Conservation (phyloP, 2,329 filamentous ascomycete species). For the Colletotrichum sp. region DNA sequence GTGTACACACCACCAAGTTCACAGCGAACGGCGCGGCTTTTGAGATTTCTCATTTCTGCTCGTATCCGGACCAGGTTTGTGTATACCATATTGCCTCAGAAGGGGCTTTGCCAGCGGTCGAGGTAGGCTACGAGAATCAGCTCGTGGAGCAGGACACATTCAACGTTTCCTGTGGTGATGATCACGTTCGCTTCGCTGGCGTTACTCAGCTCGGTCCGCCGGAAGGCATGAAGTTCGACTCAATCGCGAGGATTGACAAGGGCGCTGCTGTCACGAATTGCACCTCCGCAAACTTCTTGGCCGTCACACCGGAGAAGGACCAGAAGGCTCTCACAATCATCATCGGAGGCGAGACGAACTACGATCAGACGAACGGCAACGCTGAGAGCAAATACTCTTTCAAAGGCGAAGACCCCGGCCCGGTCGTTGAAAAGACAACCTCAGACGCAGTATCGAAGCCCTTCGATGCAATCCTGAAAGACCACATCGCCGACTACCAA, state of each 20-base stretch:
- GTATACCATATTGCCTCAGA: slow-evolving; percentile 28
- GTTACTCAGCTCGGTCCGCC: slow-evolving; percentile 43
- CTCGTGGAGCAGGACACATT: slow-evolving; percentile 33
- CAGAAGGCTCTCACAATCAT: slow-evolving; percentile 40
- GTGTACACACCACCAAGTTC: slow-evolving; percentile 40
- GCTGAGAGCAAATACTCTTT: slow-evolving; percentile 49
- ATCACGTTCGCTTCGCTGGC: slow-evolving; percentile 35
- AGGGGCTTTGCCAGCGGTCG: slow-evolving; percentile 41
- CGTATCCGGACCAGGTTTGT: slow-evolving; percentile 42
- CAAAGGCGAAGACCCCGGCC: slow-evolving; percentile 48
- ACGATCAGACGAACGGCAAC: slow-evolving; percentile 54
- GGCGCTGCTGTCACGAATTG: slow-evolving; percentile 22
- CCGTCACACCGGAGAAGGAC: slow-evolving; percentile 28
- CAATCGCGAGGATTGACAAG: slow-evolving; percentile 31
- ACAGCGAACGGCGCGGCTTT: slow-evolving; percentile 39
- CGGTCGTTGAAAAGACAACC: slow-evolving; percentile 38
- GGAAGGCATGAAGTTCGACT: slow-evolving; percentile 49
- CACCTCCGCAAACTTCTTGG: slow-evolving; percentile 27
- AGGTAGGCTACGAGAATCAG: slow-evolving; percentile 46
- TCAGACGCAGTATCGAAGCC: slow-evolving; percentile 36
- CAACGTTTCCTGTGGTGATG: slow-evolving; percentile 35
- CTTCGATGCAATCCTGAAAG: slow-evolving; percentile 32
- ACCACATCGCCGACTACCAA: slow-evolving; percentile 47
- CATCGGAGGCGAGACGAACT: slow-evolving; percentile 52
- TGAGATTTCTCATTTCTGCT: slow-evolving; percentile 35